These are phyloP conservation scores for Hypsizygus marmoreus DNA, from an alignment of 768 basidiomycete species.

Conservation along the genomic window DNA sequence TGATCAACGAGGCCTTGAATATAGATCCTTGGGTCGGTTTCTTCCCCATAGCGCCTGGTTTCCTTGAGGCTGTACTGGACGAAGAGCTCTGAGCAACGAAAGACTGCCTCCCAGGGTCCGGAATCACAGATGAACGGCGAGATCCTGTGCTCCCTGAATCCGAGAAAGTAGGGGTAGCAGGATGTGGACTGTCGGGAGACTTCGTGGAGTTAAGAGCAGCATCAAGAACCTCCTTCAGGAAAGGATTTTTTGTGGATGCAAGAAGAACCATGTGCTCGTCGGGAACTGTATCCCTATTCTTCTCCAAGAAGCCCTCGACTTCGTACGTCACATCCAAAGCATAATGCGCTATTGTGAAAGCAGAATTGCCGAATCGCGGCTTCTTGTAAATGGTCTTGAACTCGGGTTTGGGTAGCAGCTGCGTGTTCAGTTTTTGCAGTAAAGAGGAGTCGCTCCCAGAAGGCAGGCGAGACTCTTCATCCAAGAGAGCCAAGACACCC, in stretches of 20 bases:
- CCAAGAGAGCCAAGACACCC: constrained; percentile 90
- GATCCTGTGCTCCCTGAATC: constrained; percentile 78
- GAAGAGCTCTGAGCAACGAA: constrained; percentile 55
- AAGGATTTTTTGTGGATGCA: constrained; percentile 83
- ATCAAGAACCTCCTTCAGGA: constrained; percentile 94
- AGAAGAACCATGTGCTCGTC: constrained; percentile 95
- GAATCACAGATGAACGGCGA: constrained; percentile 81
- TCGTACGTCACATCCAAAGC: constrained; percentile 98
- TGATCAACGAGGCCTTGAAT: constrained; percentile 93
- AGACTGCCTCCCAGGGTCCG: constrained; percentile 80
- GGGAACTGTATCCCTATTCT: constrained; percentile 98
- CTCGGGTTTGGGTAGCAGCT: constrained; percentile 77
- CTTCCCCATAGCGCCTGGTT: constrained; percentile 65
- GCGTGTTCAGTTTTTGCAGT: constrained; percentile 86
- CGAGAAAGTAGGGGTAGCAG: constrained; percentile 75
- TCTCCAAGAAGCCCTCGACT: constrained; percentile 97
- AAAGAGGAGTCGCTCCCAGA: constrained; percentile 91
- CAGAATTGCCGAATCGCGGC: constrained; percentile 95
- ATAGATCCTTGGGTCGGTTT: constrained; percentile 99
- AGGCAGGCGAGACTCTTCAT: constrained; percentile 97
- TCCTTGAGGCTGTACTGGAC: constrained; percentile 45
- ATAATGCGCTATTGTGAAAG: constrained; percentile 98
- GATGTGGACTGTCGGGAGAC: constrained; percentile 64
- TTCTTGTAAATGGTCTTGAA: constrained; percentile 94
- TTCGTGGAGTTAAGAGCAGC: constrained; percentile 79